These are phyloP conservation scores for Halophytophthora batemanensis DNA, from an alignment of 352 stramenopile species.

Conservation along the genomic window DNA sequence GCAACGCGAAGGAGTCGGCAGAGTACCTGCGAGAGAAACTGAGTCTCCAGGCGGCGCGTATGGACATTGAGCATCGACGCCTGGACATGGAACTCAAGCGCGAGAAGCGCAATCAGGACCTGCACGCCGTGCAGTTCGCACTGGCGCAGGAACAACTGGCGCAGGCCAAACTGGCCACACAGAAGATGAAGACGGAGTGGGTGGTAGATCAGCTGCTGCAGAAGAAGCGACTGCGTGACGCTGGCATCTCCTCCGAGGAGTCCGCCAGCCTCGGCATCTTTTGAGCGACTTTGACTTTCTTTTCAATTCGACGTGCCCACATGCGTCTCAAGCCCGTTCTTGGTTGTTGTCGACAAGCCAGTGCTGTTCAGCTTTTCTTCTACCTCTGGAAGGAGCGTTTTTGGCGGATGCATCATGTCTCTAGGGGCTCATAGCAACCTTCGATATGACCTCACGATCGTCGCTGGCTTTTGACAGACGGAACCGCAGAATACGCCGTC, in stretches of 20 bases:
- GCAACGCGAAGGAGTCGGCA: constrained; percentile 11
- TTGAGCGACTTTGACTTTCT: constrained; percentile 6
- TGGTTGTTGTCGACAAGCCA: no score
- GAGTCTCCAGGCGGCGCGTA: constrained; percentile 32
- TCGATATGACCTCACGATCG: constrained; percentile 15
- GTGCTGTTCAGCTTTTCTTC: no score
- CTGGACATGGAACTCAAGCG: constrained; percentile 48
- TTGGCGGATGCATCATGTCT: no score
- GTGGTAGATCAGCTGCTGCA: constrained; percentile 51
- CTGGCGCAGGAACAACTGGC: constrained; percentile 54
- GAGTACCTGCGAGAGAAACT: constrained; percentile 44
- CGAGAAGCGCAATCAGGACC: constrained; percentile 29
- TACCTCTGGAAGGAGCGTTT: background rate
- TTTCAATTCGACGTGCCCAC: background rate
- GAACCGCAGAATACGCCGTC: constrained; percentile 39
- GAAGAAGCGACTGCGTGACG: constrained; percentile 46
- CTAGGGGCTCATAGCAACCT: background rate
- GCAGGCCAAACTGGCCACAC: constrained; percentile 40
- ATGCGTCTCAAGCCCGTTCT: no score
- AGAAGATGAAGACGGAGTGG: constrained; percentile 52
- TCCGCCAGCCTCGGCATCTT: constrained; percentile 19
- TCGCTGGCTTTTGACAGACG: constrained; percentile 32
- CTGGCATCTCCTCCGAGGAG: constrained; percentile 39
- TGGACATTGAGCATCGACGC: constrained; percentile 41
- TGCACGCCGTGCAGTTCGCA: constrained; percentile 44